Conservation (phyloP, 2,329 filamentous ascomycete species). For the Sporothrix humicola region DNA sequence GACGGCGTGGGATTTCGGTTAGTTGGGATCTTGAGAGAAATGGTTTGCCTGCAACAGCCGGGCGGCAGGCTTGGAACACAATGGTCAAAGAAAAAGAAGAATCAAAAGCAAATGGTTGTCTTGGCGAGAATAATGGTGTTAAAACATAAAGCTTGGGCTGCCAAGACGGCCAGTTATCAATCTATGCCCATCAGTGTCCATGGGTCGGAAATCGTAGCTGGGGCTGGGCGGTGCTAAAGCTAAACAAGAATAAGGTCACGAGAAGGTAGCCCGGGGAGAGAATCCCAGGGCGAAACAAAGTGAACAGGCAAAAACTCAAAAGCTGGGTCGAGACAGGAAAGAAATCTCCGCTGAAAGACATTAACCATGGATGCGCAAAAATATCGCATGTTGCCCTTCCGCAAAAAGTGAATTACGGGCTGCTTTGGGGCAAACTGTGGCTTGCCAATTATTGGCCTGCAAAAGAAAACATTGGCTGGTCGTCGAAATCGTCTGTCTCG, state of each 20-base stretch:
- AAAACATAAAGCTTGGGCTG: neutral
- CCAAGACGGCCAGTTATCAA: slow-evolving; percentile 24
- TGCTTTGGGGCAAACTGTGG: neutral
- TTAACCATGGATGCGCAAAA: neutral
- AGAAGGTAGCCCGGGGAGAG: neutral
- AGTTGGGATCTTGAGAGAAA: neutral
- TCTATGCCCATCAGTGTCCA: slow-evolving; percentile 3
- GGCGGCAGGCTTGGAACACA: neutral
- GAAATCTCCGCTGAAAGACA: neutral
- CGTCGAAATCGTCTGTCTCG: neutral
- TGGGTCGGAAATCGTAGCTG: neutral
- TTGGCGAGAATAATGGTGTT: neutral
- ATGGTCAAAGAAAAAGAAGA: neutral
- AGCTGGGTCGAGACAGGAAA: neutral
- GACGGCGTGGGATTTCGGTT: neutral
- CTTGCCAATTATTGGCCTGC: neutral
- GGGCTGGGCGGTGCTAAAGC: neutral
- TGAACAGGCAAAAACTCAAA: neutral
- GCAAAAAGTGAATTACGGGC: neutral
- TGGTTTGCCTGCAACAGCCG: neutral
- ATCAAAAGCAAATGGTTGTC: neutral
- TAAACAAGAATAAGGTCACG: neutral
- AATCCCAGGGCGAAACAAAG: neutral
- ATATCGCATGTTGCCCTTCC: neutral
- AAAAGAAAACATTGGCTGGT: no score